Conservation (phyloP, 345 rosid genomes). For the Hibiscus mutabilis region DNA sequence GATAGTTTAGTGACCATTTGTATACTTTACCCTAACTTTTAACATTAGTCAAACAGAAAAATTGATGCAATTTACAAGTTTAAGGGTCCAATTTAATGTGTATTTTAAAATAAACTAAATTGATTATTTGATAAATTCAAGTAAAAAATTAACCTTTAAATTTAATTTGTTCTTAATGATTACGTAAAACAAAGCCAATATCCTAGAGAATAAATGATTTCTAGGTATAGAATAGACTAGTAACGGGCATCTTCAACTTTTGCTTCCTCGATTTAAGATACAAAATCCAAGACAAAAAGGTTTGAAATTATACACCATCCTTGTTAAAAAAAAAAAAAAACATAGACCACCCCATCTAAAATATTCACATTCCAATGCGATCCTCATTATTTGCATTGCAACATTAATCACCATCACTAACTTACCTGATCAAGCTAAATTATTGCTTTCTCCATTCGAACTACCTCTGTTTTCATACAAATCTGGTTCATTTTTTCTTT, state of each 20-base stretch:
- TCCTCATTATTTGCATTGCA: background rate
- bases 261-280: background rate
- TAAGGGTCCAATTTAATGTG: too few relatives aligned
- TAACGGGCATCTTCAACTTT: background rate
- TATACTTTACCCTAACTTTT: too few relatives aligned
- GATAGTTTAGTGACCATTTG: too few relatives aligned
- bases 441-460: too few relatives aligned
- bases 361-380: background rate
- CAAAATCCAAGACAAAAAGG: background rate
- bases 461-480: background rate
- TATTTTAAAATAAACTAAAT: too few relatives aligned
- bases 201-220: background rate
- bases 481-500: background rate
- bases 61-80: too few relatives aligned
- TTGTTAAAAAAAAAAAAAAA: background rate
- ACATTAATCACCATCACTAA: background rate
- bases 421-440: background rate
- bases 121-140: too few relatives aligned
- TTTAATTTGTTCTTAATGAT: too few relatives aligned
- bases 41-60: too few relatives aligned
- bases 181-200: too few relatives aligned
- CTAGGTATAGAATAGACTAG: background rate
- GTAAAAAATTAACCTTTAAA: too few relatives aligned
- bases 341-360: background rate
- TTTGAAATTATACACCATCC: background rate